Evolutionary conservation across 164 flowering plant species (phyloP), one percentile per base, ranked within the genome.

Genomic region (Kingdonia uniflora): DNA sequence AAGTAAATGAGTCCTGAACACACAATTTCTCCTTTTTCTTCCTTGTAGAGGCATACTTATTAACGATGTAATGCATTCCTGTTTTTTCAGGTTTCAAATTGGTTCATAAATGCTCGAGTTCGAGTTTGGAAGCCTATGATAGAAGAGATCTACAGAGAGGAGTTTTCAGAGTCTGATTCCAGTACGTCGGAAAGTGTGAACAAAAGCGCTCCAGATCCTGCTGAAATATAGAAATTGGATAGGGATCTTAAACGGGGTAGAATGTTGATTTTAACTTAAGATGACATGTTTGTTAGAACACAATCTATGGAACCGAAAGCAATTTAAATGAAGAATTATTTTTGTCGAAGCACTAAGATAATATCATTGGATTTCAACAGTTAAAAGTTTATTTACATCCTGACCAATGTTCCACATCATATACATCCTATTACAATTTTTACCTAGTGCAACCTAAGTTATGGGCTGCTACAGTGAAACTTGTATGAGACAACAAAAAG

Each of bases 71-170:
- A 26, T 24, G 6, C 62, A 16, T 13, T 42, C 13, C 16, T 24
- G n/a, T 46, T 63, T 15, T 62, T 68, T 45, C 63, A 86, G 97
- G 86, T 89, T 35, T 84, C 95, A 22, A 89, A 85, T 59, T 86
- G 97, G 95, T 86, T 85, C 57, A 89, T 89, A 55, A 86, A 86
- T 67, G 92, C 95, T 20, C 69, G 97, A 26, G 94, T 89, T 24
- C 68, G 92, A 38, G 72, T 89, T 13, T 84, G 95, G 95, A 86
- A 86, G 70, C 97, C 95, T 1, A 86, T 89, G 97, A 78, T 84
- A 6, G 90, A 86, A 65, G 97, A 86, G 62, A 80, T 89, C 81
- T 82, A 86, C 69, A 81, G 71, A 61, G 95, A 84, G 49, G 97
- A 85, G 58, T 76, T 75, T 63, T 86, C 62, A 22, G 87, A 79